phyloP scores from a whole-genome alignment of 495 filamentous ascomycete species.

The Pseudevernia furfuracea region DNA sequence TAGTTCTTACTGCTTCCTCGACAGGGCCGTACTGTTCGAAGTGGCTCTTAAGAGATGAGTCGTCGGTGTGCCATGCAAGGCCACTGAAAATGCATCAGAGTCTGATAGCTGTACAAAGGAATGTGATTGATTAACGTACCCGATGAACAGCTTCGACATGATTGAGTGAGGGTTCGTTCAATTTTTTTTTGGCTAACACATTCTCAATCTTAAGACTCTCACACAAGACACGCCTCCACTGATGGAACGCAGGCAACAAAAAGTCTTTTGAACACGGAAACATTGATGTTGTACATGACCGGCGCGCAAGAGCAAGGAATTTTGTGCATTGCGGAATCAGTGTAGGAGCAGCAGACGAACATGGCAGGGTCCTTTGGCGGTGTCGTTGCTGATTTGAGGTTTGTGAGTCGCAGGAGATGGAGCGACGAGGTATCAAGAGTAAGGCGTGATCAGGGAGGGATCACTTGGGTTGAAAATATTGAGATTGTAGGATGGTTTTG shows the following conservation, averaged over 20 bases:
- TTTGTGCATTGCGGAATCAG: conserved; percentile 21
- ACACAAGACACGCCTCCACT: conserved; percentile 29
- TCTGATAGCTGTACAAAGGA: conserved; percentile 13
- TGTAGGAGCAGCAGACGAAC: conserved; percentile 29
- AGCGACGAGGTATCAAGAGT: not conserved
- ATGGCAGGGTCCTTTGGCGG: conserved; percentile 22
- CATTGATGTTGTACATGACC: conserved; percentile 27
- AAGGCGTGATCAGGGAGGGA: not conserved
- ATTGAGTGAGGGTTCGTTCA: conserved; percentile 29
- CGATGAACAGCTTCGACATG: conserved; percentile 90
- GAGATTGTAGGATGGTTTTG: not conserved
- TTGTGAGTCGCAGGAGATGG: conserved; percentile 1
- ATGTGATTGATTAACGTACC: conserved; percentile 47
- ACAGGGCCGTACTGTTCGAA: conserved; percentile 84
- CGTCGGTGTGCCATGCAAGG: conserved; percentile 96
- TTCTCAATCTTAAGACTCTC: conserved; percentile 35
- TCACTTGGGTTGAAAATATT: not conserved
- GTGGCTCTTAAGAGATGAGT: conserved; percentile 68
- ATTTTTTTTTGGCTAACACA: conserved; percentile 28
- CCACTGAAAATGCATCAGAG: conserved; percentile 49
- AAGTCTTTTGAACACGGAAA: conserved; percentile 25
- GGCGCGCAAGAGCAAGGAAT: conserved; percentile 24
- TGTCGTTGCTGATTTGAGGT: conserved; percentile 19
- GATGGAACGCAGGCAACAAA: conserved; percentile 28
- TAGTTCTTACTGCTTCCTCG: conserved; percentile 78